Base-by-base conservation (phyloP, 2,329 filamentous ascomycete species). In the Colletotrichum salicis region DNA sequence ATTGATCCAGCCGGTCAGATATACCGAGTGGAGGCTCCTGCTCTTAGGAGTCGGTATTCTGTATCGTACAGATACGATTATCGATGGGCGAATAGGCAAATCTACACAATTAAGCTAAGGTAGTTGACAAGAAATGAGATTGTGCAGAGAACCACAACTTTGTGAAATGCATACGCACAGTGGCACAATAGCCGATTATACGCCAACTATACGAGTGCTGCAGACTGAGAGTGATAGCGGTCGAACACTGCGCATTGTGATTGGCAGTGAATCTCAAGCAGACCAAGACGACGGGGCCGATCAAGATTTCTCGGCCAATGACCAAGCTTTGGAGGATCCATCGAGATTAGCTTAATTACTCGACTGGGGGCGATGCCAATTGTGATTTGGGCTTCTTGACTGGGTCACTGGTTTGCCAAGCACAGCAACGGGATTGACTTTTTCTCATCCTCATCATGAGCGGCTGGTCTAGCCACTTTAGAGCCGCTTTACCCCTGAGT, bases 311-410 rank as follows among this genome's bases (percentile, higher is more conserved):
- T 68, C 58, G 69, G 69, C 70, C 70, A 72, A 72, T 72, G 59
- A 69, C 37, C 37, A 72, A 70, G 70, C 70, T 72, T 72, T 72
- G 27, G 22, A 37, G 59, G 66, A 56, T 48, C 65, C 70, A 64
- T 70, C 55, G 29, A 72, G 33, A 72, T 70, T 70, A 72, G 70
- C 65, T 70, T 72, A 60, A 64, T 64, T 52, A 59, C 35, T 55
- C 60, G 52, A 71, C 69, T 22, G 27, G 64, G 24, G 54, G 27
- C 52, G 37, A 58, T 68, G 64, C 58, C 64, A 68, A 48, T 55
- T 22, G 41, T 57, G 15, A 64, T 48, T 68, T 35, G 48, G 56
- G 1, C n/a, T 37, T 61, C 51, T 31, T 45, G 35, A 67, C 68
- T 68, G 52, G 64, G n/a, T 41, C 24, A 67, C 68, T 68, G 52